Conservation (phyloP, 2,329 filamentous ascomycete species). For the Monilinia laxa region DNA sequence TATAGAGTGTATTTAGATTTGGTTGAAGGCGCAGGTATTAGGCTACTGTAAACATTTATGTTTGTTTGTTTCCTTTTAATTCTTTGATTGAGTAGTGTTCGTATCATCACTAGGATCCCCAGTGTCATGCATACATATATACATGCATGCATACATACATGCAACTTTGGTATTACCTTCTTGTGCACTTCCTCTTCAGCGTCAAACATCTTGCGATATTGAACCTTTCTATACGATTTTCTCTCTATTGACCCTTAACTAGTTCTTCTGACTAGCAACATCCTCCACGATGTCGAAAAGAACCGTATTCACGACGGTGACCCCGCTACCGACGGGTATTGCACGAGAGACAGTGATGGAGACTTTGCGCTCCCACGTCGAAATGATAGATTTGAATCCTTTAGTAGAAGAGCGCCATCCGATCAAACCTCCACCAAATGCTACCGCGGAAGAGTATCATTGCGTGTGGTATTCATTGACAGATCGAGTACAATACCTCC, state of each 20-base stretch:
- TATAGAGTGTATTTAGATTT: not conserved
- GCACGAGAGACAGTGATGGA: conserved; percentile 68
- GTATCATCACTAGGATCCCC: not conserved
- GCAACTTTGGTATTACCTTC: not conserved
- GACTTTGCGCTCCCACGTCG: conserved; percentile 73
- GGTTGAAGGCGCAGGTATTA: not conserved
- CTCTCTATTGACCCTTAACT: not conserved
- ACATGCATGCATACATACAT: not conserved
- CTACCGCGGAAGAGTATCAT: conserved; percentile 67
- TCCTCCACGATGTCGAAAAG: conserved; percentile 35
- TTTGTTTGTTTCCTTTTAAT: not conserved
- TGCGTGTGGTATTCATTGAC: conserved; percentile 78
- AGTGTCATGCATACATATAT: conserved; percentile 3
- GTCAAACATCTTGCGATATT: not conserved
- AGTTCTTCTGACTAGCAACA: not conserved
- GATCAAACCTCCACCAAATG: conserved; percentile 65
- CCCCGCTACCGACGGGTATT: conserved; percentile 69
- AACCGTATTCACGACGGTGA: conserved; percentile 73
- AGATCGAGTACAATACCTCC: conserved; percentile 74
- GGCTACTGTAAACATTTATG: not conserved
- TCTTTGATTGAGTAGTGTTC: not conserved
- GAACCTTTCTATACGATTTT: not conserved
- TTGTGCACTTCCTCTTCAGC: not conserved
- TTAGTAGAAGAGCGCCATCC: conserved; percentile 65
- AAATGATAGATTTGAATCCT: conserved; percentile 72